Evolutionary conservation across 129 eudicot genomes (phyloP), one percentile per base, ranked within the genome.

Genomic region (Lonicera japonica): DNA sequence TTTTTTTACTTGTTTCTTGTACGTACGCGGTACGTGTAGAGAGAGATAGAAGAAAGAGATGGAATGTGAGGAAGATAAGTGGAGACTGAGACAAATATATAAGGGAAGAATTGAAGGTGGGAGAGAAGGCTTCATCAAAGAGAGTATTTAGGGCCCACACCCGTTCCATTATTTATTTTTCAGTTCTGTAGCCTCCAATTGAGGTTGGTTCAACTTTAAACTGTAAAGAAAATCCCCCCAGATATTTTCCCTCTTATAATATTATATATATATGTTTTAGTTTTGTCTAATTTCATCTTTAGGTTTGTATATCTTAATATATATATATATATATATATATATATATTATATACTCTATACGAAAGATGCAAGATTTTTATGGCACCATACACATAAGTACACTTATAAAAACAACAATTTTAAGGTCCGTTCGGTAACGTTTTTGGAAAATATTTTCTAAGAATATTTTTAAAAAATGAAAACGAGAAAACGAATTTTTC

Each of bases 1-100:
- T 15, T 20, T 56, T 40, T 46, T 45, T 6, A 18, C 21, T 53
- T 55, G 34, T 53, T 40, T 18, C 21, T 21, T 36, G 54, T 56
- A 50, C n/a, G 58, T 21, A 43, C 18, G 54, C 4, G 11, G 58
- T 18, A 4, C 25, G 20, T 11, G 22, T 40, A 54, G 40, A 8
- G 66, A 14, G 24, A 40, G 48, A 21, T 20, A 25, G 60, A 55
- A n/a, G n/a, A n/a, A n/a, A n/a, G n/a, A n/a, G n/a, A n/a, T n/a
- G n/a, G 17, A 34, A 63, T 25, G 64, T 39, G 54, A 25, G 55
- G 38, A 60, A 14, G 67, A 25, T 21, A 40, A 56, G 13, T 13
- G 58, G 38, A 21, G 57, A 25, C 11, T 48, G 45, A n/a, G 61
- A 5, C 13, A 59, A 29, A 61, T 70, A 70, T 61, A 62, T 43